phyloP scores from a whole-genome alignment of 208 protist species.

The Trypanosoma avium region DNA sequence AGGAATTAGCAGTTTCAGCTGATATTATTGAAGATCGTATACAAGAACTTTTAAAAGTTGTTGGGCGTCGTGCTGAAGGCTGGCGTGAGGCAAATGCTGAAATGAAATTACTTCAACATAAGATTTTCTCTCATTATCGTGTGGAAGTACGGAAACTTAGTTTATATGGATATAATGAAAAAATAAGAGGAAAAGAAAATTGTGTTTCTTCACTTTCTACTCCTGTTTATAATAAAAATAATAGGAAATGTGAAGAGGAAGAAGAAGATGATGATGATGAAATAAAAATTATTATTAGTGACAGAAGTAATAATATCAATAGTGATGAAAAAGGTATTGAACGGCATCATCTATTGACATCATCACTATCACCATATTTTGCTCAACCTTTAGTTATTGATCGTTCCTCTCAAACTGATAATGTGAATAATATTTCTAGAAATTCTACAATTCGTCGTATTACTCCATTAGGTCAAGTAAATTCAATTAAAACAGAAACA shows the following conservation, averaged over 20 bases:
- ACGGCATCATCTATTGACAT: neutral
- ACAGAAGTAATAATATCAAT: neutral
- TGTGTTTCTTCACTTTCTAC: too few species aligned
- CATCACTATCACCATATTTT: neutral
- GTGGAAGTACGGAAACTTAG: conserved; percentile 1
- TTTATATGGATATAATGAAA: neutral
- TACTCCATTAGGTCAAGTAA: neutral
- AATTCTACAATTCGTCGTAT: neutral
- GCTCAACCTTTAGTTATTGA: neutral
- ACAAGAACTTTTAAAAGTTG: neutral
- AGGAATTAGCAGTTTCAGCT: neutral
- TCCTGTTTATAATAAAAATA: neutral
- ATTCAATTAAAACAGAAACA: neutral
- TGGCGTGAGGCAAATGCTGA: conserved; percentile 11
- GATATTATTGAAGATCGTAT: conserved; percentile 9
- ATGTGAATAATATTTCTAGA: neutral
- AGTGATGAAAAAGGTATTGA: neutral
- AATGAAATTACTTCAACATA: neutral
- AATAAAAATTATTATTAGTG: neutral
- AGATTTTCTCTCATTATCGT: neutral
- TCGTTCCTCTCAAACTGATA: neutral
- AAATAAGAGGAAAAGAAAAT: neutral
- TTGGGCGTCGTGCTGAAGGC: neutral
- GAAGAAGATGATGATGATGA: neutral
- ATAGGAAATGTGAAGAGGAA: neutral